phyloP scores from a whole-genome alignment of 345 rosid species.

The Conringia planisiliqua region DNA sequence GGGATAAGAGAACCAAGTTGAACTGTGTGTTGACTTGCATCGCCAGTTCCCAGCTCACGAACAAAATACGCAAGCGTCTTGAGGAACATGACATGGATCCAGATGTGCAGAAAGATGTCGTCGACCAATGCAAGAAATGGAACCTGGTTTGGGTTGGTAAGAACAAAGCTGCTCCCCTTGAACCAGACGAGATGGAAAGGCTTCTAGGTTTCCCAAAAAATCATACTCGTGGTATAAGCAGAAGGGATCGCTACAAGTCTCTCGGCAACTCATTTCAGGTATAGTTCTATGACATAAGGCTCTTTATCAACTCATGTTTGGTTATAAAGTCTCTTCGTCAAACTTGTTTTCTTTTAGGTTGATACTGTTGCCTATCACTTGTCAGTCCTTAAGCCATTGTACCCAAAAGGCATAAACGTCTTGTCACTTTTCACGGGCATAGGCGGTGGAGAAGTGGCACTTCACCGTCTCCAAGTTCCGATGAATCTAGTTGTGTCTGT shows the following conservation, averaged over 20 bases:
- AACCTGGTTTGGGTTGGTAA: slow-evolving; percentile 40
- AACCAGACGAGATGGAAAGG: slow-evolving; percentile 57
- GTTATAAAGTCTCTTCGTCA: neutral
- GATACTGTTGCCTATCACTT: slow-evolving; percentile 14
- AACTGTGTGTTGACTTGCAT: slow-evolving; percentile 13
- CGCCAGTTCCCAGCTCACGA: slow-evolving; percentile 14
- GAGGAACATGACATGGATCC: slow-evolving; percentile 15
- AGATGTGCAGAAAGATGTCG: neutral
- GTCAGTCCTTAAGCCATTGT: neutral
- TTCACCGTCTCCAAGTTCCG: slow-evolving; percentile 5
- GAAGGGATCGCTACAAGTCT: slow-evolving; percentile 11
- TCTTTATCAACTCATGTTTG: neutral
- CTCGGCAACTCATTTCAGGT: slow-evolving; percentile 28
- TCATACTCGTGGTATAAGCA: slow-evolving; percentile 29
- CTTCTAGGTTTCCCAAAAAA: slow-evolving; percentile 33
- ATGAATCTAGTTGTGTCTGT: slow-evolving; percentile 30
- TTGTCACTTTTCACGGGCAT: slow-evolving; percentile 28
- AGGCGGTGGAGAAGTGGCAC: slow-evolving; percentile 38
- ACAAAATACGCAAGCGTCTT: slow-evolving; percentile 19
- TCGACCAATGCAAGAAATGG: slow-evolving; percentile 22
- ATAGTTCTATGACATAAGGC: neutral
- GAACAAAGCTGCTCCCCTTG: slow-evolving; percentile 45
- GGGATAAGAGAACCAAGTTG: slow-evolving; percentile 44
- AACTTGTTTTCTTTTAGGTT: neutral
- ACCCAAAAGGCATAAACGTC: slow-evolving; percentile 22